Percentiles rank a stretch among this genome's conserved stretches.
Evolutionary conservation across 805 yeast species (phyloP).

Genomic region (Cyberlindnera xishuangbannaensis): DNA sequence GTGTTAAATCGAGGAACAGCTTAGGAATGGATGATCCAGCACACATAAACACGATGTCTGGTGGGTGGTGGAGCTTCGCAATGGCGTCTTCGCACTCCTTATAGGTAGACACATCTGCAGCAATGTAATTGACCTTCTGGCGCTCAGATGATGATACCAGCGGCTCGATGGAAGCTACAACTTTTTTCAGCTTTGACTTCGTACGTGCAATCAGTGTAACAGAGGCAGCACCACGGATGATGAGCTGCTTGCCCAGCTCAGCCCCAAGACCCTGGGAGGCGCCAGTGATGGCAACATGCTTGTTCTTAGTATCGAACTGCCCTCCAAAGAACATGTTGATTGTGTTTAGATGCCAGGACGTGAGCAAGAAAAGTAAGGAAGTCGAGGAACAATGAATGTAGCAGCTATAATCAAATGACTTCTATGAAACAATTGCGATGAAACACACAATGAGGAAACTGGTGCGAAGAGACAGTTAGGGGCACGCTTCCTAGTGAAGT

Average conservation of each 20-base stretch:
- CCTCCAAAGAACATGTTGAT: conserved; percentile 10
- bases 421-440: too few species aligned
- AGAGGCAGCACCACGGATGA: conserved; percentile 50
- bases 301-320: conserved; percentile 27
- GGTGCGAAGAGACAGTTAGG: too few species aligned
- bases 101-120: conserved; percentile 64
- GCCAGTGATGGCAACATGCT: conserved; percentile 74
- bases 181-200: conserved; percentile 45
- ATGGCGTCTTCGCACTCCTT: conserved; percentile 42
- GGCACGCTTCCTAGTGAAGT: too few species aligned
- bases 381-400: too few species aligned
- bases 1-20: conserved; percentile 60
- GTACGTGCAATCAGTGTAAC: conserved; percentile 79
- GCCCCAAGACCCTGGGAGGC: conserved; percentile 94
- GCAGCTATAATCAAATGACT: too few species aligned
- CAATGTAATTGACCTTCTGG: conserved; percentile 30
- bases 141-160: conserved; percentile 16
- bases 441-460: too few species aligned
- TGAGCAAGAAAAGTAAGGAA: too few species aligned
- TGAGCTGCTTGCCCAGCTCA: conserved; percentile 59
- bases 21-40: conserved; percentile 87
- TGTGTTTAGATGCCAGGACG: background rate
- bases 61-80: conserved; percentile 33
- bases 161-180: conserved; percentile 39
- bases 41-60: conserved; percentile 77